Percentiles rank a stretch among this genome's conserved stretches.
These are phyloP conservation scores for Starmerella stellata DNA, from an alignment of 805 yeast genomes.

Conservation along the genomic window DNA sequence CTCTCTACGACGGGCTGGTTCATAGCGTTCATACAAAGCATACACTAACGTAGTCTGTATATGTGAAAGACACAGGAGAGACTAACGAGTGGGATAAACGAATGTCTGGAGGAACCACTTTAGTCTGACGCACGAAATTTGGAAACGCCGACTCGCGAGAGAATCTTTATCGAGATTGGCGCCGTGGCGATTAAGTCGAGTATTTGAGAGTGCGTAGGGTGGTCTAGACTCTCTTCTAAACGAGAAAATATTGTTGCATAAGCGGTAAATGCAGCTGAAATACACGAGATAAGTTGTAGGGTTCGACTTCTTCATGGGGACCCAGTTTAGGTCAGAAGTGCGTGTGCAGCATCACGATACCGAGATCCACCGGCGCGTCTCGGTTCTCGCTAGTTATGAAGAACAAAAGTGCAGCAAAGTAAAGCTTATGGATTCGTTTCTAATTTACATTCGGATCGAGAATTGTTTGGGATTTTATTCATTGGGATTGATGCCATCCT, in stretches of 20 bases:
- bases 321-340: not conserved
- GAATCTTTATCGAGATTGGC: not conserved
- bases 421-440: no score
- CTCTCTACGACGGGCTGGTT: not conserved
- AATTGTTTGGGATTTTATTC: no score
- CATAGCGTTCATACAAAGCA: not conserved
- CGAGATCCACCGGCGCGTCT: conserved; percentile 1
- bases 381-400: no score
- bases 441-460: no score
- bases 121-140: no score
- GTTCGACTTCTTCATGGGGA: not conserved
- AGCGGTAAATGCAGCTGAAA: conserved; percentile 1
- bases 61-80: not conserved
- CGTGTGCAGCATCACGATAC: not conserved
- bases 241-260: conserved; percentile 1
- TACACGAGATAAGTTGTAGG: conserved; percentile 1
- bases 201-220: not conserved
- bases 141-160: no score
- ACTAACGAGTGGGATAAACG: not conserved
- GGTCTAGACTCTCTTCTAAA: conserved; percentile 1
- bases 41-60: not conserved
- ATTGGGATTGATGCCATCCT: no score
- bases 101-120: no score
- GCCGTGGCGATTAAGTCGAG: not conserved
- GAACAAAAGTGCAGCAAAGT: no score